Percentiles rank a stretch among this genome's conserved stretches.
These are phyloP conservation scores for Pleurotus cornucopiae DNA, from an alignment of 768 basidiomycete genomes.

Conservation along the genomic window DNA sequence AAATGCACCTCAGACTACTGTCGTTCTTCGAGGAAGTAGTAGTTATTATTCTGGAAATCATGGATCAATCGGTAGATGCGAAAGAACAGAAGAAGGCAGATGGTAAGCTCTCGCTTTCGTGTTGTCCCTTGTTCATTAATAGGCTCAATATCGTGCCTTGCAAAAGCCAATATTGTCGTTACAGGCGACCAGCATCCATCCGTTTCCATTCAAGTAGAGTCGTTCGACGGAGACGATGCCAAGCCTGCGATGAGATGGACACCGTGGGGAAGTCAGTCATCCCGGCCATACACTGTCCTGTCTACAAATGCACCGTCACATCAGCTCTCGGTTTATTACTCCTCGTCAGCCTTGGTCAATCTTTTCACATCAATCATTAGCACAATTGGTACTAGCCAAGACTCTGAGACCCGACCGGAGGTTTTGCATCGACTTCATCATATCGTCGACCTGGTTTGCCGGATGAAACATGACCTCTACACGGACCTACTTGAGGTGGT, in stretches of 20 bases:
- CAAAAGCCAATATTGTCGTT: too few species aligned
- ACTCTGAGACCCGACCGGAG: slow-evolving; percentile 24
- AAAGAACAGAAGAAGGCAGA: neutral
- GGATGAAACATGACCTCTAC: slow-evolving; percentile 62
- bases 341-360: slow-evolving; percentile 60
- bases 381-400: slow-evolving; percentile 37
- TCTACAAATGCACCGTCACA: slow-evolving; percentile 61
- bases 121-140: neutral
- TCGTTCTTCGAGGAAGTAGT: slow-evolving; percentile 65
- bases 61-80: neutral
- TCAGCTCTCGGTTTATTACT: slow-evolving; percentile 47
- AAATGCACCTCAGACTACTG: slow-evolving; percentile 61
- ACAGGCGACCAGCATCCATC: slow-evolving; percentile 21
- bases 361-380: slow-evolving; percentile 62
- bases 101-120: neutral
- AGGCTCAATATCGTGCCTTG: too few species aligned
- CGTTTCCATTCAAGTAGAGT: slow-evolving; percentile 60
- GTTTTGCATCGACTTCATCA: slow-evolving; percentile 46
- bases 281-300: slow-evolving; percentile 21
- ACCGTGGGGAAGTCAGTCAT: slow-evolving; percentile 21
- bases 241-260: slow-evolving; percentile 18
- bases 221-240: slow-evolving; percentile 29
- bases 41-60: slow-evolving; percentile 19
- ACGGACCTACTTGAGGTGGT: slow-evolving; percentile 68
- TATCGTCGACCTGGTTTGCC: slow-evolving; percentile 49